phyloP scores from a whole-genome alignment of 2,329 filamentous ascomycete genomes.

The Clonostachys chloroleuca region DNA sequence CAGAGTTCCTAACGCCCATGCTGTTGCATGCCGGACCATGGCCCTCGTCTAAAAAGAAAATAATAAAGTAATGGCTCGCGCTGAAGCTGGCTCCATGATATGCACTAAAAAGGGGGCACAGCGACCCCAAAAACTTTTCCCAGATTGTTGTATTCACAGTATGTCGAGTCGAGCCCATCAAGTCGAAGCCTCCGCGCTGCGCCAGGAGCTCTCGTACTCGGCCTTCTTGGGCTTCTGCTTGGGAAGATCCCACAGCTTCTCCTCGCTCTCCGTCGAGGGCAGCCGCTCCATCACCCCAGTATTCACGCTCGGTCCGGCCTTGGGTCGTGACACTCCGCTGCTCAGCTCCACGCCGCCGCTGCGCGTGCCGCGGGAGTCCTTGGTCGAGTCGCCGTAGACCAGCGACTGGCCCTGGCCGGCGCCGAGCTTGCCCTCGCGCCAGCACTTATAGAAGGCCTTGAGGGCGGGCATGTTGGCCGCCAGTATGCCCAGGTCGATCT shows the following conservation, averaged over 20 bases:
- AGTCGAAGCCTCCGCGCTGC: neutral
- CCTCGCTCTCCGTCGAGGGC: constrained; percentile 1
- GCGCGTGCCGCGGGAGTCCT: neutral
- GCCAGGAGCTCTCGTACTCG: neutral
- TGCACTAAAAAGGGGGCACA: no score
- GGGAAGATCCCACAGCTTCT: neutral
- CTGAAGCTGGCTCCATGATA: no score
- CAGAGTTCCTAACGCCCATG: no score
- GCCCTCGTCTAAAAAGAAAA: no score
- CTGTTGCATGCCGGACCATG: no score
- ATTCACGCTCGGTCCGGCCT: neutral
- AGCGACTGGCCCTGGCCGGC: neutral
- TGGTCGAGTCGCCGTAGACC: neutral
- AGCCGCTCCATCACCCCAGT: neutral
- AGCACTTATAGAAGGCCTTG: constrained; percentile 1
- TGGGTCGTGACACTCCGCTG: neutral
- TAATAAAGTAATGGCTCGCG: no score
- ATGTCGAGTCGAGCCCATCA: no score
- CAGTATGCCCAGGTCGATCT: constrained; percentile 1
- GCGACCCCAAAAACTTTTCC: no score
- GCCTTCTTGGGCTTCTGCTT: neutral
- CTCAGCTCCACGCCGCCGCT: neutral
- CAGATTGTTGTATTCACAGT: no score
- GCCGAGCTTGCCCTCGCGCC: neutral
- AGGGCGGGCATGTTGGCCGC: constrained; percentile 1